Percentiles rank a stretch among this genome's conserved stretches.
Conservation (phyloP, 2,329 filamentous ascomycete species). For the Diaporthe vexans region DNA sequence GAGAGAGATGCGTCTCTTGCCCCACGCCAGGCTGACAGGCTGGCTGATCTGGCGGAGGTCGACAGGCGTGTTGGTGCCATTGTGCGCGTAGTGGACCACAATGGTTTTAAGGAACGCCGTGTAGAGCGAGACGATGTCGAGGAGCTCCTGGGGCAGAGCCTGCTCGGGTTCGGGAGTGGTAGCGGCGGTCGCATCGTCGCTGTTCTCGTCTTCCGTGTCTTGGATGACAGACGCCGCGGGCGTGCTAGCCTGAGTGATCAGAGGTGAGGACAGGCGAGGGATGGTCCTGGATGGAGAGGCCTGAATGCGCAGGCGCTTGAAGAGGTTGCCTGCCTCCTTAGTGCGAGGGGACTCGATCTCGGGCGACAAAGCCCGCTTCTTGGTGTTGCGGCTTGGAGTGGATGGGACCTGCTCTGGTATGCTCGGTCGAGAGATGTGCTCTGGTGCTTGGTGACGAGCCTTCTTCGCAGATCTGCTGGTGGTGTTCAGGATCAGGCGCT, state of each 20-base stretch:
- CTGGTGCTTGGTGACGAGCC: slow-evolving; percentile 36
- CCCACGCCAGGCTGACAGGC: slow-evolving; percentile 77
- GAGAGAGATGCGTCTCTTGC: slow-evolving; percentile 75
- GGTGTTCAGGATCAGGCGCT: slow-evolving; percentile 12
- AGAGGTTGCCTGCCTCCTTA: slow-evolving; percentile 52
- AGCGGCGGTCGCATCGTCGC: slow-evolving; percentile 44
- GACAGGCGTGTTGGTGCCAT: slow-evolving; percentile 72
- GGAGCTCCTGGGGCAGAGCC: slow-evolving; percentile 65
- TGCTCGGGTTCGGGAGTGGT: slow-evolving; percentile 40
- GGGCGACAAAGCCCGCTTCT: slow-evolving; percentile 43
- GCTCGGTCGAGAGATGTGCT: not conserved
- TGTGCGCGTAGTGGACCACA: slow-evolving; percentile 78
- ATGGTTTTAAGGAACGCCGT: slow-evolving; percentile 77
- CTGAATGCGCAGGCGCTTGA: slow-evolving; percentile 58
- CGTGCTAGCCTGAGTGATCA: slow-evolving; percentile 50
- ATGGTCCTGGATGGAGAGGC: slow-evolving; percentile 50
- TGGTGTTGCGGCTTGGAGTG: slow-evolving; percentile 34
- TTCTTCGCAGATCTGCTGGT: slow-evolving; percentile 35
- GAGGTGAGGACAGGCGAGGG: slow-evolving; percentile 49
- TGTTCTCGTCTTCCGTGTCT: slow-evolving; percentile 52
- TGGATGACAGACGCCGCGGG: slow-evolving; percentile 56
- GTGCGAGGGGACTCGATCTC: slow-evolving; percentile 44
- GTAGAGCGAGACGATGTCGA: slow-evolving; percentile 75
- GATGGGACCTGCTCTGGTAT: slow-evolving; percentile 47
- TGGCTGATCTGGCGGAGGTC: slow-evolving; percentile 74